Conservation (phyloP, 768 basidiomycete species). For the Mycena haematopus region DNA sequence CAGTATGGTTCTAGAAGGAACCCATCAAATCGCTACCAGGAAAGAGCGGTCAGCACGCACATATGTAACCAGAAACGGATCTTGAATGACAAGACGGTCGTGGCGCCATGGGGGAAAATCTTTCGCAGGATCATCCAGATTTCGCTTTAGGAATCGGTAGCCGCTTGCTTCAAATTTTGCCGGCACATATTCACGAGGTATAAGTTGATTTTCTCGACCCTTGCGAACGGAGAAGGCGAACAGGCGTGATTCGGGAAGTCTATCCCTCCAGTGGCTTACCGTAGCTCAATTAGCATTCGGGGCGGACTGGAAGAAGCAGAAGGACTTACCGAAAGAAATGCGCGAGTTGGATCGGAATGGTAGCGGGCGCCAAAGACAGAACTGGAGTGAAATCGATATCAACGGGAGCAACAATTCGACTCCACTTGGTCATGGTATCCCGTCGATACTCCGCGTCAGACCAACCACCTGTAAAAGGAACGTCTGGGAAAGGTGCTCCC, state of each 20-base stretch:
- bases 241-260: not conserved
- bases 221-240: constrained; percentile 6
- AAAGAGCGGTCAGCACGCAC: constrained; percentile 1
- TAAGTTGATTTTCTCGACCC: not conserved
- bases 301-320: not conserved
- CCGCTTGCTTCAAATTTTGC: too few species aligned
- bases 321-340: constrained; percentile 4
- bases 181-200: not conserved
- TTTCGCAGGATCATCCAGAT: not conserved
- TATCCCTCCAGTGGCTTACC: constrained; percentile 1
- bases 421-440: not conserved
- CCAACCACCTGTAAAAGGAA: not conserved
- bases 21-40: not conserved
- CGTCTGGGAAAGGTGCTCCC: not conserved
- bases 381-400: not conserved
- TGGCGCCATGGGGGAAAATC: constrained; percentile 2
- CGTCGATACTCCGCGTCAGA: not conserved
- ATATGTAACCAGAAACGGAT: constrained; percentile 15
- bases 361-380: not conserved
- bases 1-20: constrained; percentile 11
- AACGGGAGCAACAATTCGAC: not conserved
- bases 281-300: not conserved
- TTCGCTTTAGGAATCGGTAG: not conserved
- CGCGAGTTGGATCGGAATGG: not conserved
- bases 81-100: constrained; percentile 14